A percentile compares a stretch with the other conserved stretches of the same genome.
These are phyloP conservation scores for Amanita polypyramis DNA, from an alignment of 768 basidiomycete species.

Conservation along the genomic window DNA sequence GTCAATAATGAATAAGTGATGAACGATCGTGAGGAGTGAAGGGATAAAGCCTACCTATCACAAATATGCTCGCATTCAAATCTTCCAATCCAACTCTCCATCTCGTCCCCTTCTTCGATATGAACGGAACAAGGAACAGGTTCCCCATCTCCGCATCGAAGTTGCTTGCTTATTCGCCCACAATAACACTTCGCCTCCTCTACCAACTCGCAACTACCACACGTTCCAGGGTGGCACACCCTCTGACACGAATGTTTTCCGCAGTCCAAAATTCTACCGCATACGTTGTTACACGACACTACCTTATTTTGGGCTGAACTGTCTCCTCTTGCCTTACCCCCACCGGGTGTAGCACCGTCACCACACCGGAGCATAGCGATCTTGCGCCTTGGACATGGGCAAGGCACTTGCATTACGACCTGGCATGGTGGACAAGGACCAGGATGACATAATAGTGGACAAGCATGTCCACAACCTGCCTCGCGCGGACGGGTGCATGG, in stretches of 20 bases:
- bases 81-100: constrained; percentile 47
- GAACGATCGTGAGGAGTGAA: not conserved
- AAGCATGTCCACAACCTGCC: constrained; percentile 66
- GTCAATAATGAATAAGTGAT: not conserved
- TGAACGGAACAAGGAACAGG: constrained; percentile 21
- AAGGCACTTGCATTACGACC: constrained; percentile 64
- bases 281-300: constrained; percentile 34
- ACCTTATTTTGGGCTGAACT: constrained; percentile 11
- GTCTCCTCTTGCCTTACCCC: constrained; percentile 15
- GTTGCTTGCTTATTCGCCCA: constrained; percentile 48
- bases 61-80: constrained; percentile 52
- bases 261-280: constrained; percentile 45
- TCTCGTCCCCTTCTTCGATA: constrained; percentile 28
- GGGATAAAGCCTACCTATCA: constrained; percentile 30
- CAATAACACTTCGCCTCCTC: constrained; percentile 70
- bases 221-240: constrained; percentile 70
- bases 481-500: constrained; percentile 52
- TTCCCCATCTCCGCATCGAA: constrained; percentile 60
- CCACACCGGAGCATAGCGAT: constrained; percentile 52
- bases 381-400: constrained; percentile 65
- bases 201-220: constrained; percentile 47
- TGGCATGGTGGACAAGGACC: constrained; percentile 95
- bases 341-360: constrained; percentile 17
- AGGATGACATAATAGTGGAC: constrained; percentile 82
- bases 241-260: constrained; percentile 61